Base-by-base conservation (phyloP, 352 stramenopile species). In the Pythium coloratum region DNA sequence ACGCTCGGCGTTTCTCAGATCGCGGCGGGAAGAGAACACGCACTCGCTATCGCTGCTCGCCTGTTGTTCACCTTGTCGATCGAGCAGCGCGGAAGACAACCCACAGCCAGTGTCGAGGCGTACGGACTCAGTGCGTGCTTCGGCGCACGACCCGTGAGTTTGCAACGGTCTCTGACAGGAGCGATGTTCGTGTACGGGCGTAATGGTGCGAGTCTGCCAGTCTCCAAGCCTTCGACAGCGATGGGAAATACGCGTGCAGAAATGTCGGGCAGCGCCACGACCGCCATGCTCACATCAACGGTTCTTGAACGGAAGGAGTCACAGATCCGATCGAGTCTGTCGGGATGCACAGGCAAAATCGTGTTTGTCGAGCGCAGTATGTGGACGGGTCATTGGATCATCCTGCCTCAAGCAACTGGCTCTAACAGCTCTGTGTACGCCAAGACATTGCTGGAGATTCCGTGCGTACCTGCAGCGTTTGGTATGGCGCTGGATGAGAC, bases 341-440 rank as follows among this genome's bases (percentile, higher is more conserved):
- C 64, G 1, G 74, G 68, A 0, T 86, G 76, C 34, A 78, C 74
- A 0, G 80, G 81, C 13, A 89, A 78, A 49, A 75, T 90, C 40
- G 78, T 81, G 12, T 76, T 83, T 13, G 30, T 92, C 18, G 77
- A 88, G 53, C 76, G 84, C 44, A 82, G 84, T 6, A 88, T 80
- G 26, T 62, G 78, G 26, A 86, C 77, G 7, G 81, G 82, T 0
- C 66, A 75, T 63, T 92, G 81, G 81, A 71, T 92, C 34, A 78
- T 84, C 16, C 1, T 71, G 20, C 65, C 65, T 5, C 20, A 64
- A 12, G 44, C 51, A 8, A 34, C 46, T 18, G 24, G 47, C 18
- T 42, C 18, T 18, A 28, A 33, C 1, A 42, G 14, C 24, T 49
- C 87, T 59, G 13, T 24, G 34, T 57, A 49, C 36, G 64, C 59